Conservation (phyloP, 176 grass and related monocot genomes). For the Musa itinerans region DNA sequence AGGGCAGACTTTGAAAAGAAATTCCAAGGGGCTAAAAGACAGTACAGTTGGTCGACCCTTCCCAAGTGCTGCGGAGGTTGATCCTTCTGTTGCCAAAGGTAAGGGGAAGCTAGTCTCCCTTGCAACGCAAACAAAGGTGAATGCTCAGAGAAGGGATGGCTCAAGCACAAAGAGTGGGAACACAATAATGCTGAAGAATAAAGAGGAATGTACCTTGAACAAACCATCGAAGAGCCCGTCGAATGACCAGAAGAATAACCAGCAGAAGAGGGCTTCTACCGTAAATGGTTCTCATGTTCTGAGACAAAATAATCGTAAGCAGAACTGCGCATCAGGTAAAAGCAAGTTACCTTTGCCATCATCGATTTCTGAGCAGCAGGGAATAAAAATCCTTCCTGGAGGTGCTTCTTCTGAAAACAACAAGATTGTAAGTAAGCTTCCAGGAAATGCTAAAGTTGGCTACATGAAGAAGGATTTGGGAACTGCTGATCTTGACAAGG, state of each 20-base stretch:
- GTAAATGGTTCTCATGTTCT: slow-evolving; percentile 7
- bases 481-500: slow-evolving; percentile 19
- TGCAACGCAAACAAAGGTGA: slow-evolving; percentile 26
- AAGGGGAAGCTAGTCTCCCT: slow-evolving; percentile 7
- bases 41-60: slow-evolving; percentile 7
- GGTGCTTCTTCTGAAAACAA: slow-evolving; percentile 40
- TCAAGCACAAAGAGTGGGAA: slow-evolving; percentile 29
- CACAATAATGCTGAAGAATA: slow-evolving; percentile 21
- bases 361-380: slow-evolving; percentile 32
- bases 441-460: slow-evolving; percentile 25
- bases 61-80: slow-evolving; percentile 23
- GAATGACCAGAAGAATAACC: slow-evolving; percentile 31
- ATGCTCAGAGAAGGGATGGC: slow-evolving; percentile 38
- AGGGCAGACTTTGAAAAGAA: slow-evolving; percentile 32
- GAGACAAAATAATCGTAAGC: slow-evolving; percentile 63
- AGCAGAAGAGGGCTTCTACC: slow-evolving; percentile 14
- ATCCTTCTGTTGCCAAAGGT: slow-evolving; percentile 39
- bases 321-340: slow-evolving; percentile 33
- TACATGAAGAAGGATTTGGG: slow-evolving; percentile 33
- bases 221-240: slow-evolving; percentile 19
- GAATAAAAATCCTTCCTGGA: slow-evolving; percentile 21
- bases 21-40: slow-evolving; percentile 19
- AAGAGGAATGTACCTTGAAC: slow-evolving; percentile 14
- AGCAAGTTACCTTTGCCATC: slow-evolving; percentile 41
- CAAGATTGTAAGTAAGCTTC: slow-evolving; percentile 18